phyloP scores from a whole-genome alignment of 305 asterid genomes.

The Solanum hybrid region DNA sequence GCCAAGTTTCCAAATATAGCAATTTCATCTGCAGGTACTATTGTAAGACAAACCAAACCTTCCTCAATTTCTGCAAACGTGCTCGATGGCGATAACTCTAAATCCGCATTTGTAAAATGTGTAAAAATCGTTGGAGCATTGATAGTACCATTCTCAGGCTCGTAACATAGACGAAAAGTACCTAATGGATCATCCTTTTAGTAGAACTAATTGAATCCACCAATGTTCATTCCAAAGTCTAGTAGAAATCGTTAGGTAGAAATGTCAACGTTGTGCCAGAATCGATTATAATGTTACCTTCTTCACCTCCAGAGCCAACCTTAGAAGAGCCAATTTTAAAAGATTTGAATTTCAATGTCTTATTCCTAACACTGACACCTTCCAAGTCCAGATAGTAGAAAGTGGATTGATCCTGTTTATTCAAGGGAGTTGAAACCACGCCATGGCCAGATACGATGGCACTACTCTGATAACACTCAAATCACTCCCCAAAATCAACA shows the following conservation, averaged over 20 bases:
- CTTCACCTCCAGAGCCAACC: not conserved
- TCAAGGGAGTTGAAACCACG: not conserved
- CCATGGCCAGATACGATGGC: not conserved
- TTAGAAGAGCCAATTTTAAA: not conserved
- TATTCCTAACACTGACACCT: not conserved
- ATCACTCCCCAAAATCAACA: too few species aligned
- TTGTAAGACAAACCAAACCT: conserved; percentile 31
- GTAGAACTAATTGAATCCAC: not conserved
- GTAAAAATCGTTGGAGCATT: not conserved
- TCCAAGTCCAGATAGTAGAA: not conserved
- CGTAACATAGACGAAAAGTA: conserved; percentile 19
- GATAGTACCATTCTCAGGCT: not conserved
- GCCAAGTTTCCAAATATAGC: conserved; percentile 1
- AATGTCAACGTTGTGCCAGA: not conserved
- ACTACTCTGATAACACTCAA: too few species aligned
- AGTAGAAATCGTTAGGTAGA: not conserved
- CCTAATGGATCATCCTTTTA: not conserved
- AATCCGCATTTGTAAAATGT: not conserved
- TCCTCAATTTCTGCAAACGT: not conserved
- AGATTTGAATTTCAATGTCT: not conserved
- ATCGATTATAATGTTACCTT: conserved; percentile 3
- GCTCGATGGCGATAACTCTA: not conserved
- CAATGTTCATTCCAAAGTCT: not conserved
- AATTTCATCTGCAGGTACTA: conserved; percentile 4
- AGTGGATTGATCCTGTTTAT: not conserved